Base-by-base conservation (phyloP, 2,329 filamentous ascomycete species). In the Lasiodiplodia citricola region DNA sequence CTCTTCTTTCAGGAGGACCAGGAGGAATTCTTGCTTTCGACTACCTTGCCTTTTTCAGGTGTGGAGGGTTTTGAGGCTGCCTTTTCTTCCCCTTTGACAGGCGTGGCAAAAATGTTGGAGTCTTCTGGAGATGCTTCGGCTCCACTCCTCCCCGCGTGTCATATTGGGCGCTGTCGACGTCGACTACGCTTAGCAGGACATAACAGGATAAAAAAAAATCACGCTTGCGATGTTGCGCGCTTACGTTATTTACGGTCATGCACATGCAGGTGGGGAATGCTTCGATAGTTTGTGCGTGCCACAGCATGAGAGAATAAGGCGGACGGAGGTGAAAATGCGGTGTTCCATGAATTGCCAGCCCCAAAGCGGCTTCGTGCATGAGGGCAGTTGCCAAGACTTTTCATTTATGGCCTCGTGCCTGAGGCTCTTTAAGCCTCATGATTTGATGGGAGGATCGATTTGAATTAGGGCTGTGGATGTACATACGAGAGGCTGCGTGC, bases 1-100 rank as follows among this genome's bases (percentile, higher is more conserved):
- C 18, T 64, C 60, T 52, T 52, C 60, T 52, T 2, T 38, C 4
- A 64, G 60, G 44, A 64, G 60, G 44, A 52, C 35, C n/a, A 64
- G 60, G 47, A 64, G 47, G 60, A 38, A 52, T 25, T 58, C 18
- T 47, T 47, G 44, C n/a, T 16, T 64, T 38, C 14, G 16, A 23
- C 28, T 35, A 31, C 16, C 41, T 50, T 38, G 13, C 38, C n/a
- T 64, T 64, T 31, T 50, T 38, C 47, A 50, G 47, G 44, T 23
- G 23, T 47, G 44, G 51, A 64, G 31, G 31, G 37, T 37, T 38
- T 21, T 51, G 14, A 18, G 23, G 50, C 35, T 51, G 31, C 50
- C 25, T 63, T 37, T 28, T 63, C 13, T 37, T 37, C 58, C 6
- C 41, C 16, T n/a, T 6, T 37, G n/a, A 6, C 58, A 25, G 60